phyloP scores from a whole-genome alignment of 176 grass and related monocot genomes.

The Aegilops longissima region DNA sequence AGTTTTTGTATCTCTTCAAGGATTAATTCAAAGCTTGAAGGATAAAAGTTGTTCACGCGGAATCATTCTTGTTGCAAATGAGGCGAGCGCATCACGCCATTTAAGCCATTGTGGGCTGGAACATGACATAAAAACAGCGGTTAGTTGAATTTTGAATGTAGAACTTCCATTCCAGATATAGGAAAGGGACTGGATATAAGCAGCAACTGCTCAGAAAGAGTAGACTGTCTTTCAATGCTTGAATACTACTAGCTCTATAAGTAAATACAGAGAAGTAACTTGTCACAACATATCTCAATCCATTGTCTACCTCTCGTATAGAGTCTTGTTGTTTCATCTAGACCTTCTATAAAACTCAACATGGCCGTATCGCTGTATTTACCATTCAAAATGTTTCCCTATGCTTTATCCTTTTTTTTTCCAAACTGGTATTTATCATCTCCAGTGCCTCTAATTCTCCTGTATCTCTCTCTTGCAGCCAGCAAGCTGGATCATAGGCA shows the following conservation, averaged over 20 bases:
- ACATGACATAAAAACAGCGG: slow-evolving; percentile 67
- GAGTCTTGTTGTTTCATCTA: not conserved
- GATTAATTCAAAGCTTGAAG: slow-evolving; percentile 71
- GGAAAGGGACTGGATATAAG: not conserved
- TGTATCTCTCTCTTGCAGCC: slow-evolving; percentile 46
- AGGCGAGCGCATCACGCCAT: slow-evolving; percentile 70
- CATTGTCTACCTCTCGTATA: not conserved
- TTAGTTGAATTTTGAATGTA: slow-evolving; percentile 42
- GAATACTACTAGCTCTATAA: slow-evolving; percentile 9
- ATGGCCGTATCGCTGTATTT: not conserved
- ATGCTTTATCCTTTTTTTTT: not conserved
- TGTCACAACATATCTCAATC: not conserved
- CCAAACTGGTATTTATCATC: not conserved
- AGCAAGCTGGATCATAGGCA: slow-evolving; percentile 72
- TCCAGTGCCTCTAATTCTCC: slow-evolving; percentile 16
- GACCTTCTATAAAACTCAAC: not conserved
- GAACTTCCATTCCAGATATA: not conserved
- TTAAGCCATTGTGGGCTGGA: slow-evolving; percentile 70
- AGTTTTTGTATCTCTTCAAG: slow-evolving; percentile 85
- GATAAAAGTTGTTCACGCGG: slow-evolving; percentile 40
- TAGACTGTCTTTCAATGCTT: not conserved
- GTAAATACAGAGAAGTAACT: not conserved
- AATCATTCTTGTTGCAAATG: slow-evolving; percentile 75
- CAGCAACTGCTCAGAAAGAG: not conserved
- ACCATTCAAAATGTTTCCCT: not conserved